Percentiles rank a stretch among this genome's conserved stretches.
These are phyloP conservation scores for Boletellus sp. DNA, from an alignment of 768 basidiomycete species.

Conservation along the genomic window DNA sequence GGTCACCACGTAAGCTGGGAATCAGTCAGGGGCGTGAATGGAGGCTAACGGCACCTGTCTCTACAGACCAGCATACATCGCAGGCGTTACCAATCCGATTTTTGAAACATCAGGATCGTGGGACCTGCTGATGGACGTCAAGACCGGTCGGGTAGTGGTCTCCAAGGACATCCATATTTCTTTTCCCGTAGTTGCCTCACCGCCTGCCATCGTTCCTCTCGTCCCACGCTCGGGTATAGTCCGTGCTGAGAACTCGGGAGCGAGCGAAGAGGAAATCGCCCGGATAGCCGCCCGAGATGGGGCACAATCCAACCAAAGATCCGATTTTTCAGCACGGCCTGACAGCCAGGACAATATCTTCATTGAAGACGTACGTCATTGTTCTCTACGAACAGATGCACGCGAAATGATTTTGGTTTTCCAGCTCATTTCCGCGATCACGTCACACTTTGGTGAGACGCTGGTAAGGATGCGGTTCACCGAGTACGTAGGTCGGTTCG, in stretches of 20 bases:
- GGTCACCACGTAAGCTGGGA: constrained; percentile 70
- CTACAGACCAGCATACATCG: constrained; percentile 83
- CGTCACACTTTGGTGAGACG: constrained; percentile 89
- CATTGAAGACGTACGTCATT: constrained; percentile 80
- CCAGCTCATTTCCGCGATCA: constrained; percentile 76
- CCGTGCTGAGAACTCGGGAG: constrained; percentile 58
- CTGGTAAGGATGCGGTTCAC: constrained; percentile 85
- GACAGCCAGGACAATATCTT: constrained; percentile 78
- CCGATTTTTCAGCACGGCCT: constrained; percentile 51
- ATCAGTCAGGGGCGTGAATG: not conserved
- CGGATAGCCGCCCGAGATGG: constrained; percentile 43
- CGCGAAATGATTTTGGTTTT: not conserved
- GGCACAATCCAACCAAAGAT: constrained; percentile 52
- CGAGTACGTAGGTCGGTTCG: constrained; percentile 85
- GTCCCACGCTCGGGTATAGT: constrained; percentile 57
- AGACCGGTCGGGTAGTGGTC: constrained; percentile 80
- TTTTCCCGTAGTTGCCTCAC: constrained; percentile 45
- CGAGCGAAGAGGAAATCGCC: constrained; percentile 70
- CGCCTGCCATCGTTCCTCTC: constrained; percentile 40
- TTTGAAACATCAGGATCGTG: constrained; percentile 85
- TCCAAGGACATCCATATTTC: constrained; percentile 75
- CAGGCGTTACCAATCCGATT: constrained; percentile 96
- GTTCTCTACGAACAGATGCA: not conserved
- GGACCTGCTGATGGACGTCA: constrained; percentile 93
- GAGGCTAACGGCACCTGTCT: constrained; percentile 6